These are phyloP conservation scores for Nothopassalora personata DNA, from an alignment of 2,329 filamentous ascomycete genomes.

Conservation along the genomic window DNA sequence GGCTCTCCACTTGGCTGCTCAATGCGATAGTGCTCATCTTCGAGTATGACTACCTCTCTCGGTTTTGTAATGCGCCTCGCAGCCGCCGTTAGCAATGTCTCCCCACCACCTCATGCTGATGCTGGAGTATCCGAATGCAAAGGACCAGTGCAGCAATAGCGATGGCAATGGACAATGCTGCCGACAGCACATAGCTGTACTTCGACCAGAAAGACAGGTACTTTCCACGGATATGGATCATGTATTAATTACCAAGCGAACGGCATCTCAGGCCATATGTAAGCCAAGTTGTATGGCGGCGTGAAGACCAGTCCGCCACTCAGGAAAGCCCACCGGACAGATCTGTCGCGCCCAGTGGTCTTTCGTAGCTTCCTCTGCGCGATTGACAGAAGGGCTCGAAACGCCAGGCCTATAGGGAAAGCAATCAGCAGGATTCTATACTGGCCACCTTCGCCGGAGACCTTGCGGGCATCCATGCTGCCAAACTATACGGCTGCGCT, in stretches of 20 bases:
- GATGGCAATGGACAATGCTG: slow-evolving; percentile 4
- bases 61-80: not conserved
- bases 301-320: slow-evolving; percentile 3
- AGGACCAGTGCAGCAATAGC: slow-evolving; percentile 6
- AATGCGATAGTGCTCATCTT: not conserved
- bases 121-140: slow-evolving; percentile 2
- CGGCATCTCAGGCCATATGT: not conserved
- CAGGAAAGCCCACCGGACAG: slow-evolving; percentile 2
- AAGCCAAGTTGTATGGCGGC: slow-evolving; percentile 5
- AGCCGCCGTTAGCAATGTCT: slow-evolving; percentile 1
- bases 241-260: slow-evolving; percentile 1
- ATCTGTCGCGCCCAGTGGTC: slow-evolving; percentile 3
- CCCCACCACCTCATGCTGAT: slow-evolving; percentile 8
- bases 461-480: not conserved
- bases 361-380: not conserved
- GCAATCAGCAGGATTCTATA: slow-evolving; percentile 2
- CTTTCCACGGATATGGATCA: slow-evolving; percentile 1
- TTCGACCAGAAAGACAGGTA: slow-evolving; percentile 9
- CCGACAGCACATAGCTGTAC: slow-evolving; percentile 7
- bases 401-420: slow-evolving; percentile 2
- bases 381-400: not conserved
- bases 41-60: not conserved
- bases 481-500: slow-evolving; percentile 1
- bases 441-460: slow-evolving; percentile 2
- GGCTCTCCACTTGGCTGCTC: not conserved